phyloP scores from a whole-genome alignment of 2,329 filamentous ascomycete genomes.

The Scedosporium apiospermum region DNA sequence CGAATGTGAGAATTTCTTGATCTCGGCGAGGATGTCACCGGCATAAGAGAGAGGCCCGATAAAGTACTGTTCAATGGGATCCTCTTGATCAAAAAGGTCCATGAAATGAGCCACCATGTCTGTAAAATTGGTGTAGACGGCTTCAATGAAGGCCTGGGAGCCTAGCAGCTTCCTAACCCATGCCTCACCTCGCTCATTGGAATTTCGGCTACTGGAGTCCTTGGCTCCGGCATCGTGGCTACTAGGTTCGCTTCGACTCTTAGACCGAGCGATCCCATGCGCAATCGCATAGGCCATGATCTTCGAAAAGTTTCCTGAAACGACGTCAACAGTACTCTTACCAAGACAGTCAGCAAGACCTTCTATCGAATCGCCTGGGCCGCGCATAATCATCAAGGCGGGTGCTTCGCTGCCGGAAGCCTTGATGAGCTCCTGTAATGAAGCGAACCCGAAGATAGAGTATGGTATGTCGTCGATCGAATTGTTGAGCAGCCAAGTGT shows the following conservation, averaged over 20 bases:
- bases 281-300: slow-evolving; percentile 77
- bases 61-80: slow-evolving; percentile 60
- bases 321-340: slow-evolving; percentile 43
- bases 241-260: slow-evolving; percentile 1
- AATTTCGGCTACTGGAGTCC: background rate
- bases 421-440: slow-evolving; percentile 56
- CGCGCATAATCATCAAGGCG: slow-evolving; percentile 75
- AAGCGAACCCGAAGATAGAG: slow-evolving; percentile 70
- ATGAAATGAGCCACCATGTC: slow-evolving; percentile 71
- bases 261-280: slow-evolving; percentile 27
- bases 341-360: slow-evolving; percentile 51
- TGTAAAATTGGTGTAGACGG: slow-evolving; percentile 62
- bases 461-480: slow-evolving; percentile 67
- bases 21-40: slow-evolving; percentile 54
- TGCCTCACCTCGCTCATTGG: slow-evolving; percentile 7
- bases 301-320: slow-evolving; percentile 64
- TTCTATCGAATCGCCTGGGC: slow-evolving; percentile 52
- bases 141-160: slow-evolving; percentile 49
- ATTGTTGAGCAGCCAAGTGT: slow-evolving; percentile 73
- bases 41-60: slow-evolving; percentile 51
- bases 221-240: background rate
- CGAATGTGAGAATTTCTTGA: slow-evolving; percentile 61
- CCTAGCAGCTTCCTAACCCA: slow-evolving; percentile 48
- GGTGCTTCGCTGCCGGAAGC: slow-evolving; percentile 69
- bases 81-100: slow-evolving; percentile 68